Percentiles rank a stretch among this genome's conserved stretches.
Evolutionary conservation across 1,139 yeast genomes (phyloP).

Genomic region (Eremothecium sinecaudum): DNA sequence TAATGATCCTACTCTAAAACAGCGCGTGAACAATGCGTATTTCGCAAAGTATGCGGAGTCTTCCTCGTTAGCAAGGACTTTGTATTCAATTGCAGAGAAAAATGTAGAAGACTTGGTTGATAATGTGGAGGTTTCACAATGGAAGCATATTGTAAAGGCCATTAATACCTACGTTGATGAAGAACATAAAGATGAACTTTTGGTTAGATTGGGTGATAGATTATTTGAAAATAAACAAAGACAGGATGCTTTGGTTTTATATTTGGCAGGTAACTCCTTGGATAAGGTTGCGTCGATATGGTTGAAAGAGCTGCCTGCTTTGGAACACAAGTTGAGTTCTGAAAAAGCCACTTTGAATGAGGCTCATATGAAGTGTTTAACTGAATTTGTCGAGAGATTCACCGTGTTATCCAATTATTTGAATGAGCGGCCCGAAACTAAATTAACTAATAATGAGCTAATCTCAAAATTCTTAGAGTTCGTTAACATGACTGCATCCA

Average conservation of each 20-base stretch:
- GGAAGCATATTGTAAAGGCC: slow-evolving; percentile 76
- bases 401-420: slow-evolving; percentile 60
- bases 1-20: slow-evolving; percentile 45
- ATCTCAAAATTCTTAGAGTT: slow-evolving; percentile 47
- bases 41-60: slow-evolving; percentile 48
- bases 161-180: slow-evolving; percentile 48
- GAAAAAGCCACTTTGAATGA: slow-evolving; percentile 46
- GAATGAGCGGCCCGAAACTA: slow-evolving; percentile 36
- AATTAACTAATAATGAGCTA: slow-evolving; percentile 31
- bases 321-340: slow-evolving; percentile 45
- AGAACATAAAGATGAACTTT: slow-evolving; percentile 37
- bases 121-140: slow-evolving; percentile 66
- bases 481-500: slow-evolving; percentile 68
- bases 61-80: slow-evolving; percentile 57
- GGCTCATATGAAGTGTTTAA: slow-evolving; percentile 76
- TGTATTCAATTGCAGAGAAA: slow-evolving; percentile 54
- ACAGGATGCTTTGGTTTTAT: slow-evolving; percentile 68
- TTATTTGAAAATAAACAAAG: slow-evolving; percentile 44
- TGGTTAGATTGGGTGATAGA: slow-evolving; percentile 68
- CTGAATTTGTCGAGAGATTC: slow-evolving; percentile 74
- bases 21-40: slow-evolving; percentile 62
- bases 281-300: slow-evolving; percentile 75
- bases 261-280: slow-evolving; percentile 71
- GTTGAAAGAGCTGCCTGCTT: slow-evolving; percentile 61
- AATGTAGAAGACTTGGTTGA: slow-evolving; percentile 65